Conservation (phyloP, 441 rosid genomes). For the Arabidopsis hybrid region DNA sequence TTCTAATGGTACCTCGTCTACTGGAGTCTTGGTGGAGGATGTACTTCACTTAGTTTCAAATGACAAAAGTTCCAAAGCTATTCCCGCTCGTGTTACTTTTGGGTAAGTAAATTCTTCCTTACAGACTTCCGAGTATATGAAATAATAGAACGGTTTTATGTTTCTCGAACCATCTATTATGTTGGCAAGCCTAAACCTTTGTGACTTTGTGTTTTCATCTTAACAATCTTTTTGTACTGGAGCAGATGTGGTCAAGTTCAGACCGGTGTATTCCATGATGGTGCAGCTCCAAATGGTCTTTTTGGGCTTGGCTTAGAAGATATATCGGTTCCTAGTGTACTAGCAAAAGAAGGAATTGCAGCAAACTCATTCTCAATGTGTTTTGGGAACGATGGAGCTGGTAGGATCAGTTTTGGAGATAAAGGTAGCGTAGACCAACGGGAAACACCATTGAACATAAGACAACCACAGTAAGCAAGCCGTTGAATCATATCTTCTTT, state of each 20-base stretch:
- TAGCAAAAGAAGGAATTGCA: slow-evolving; percentile 69
- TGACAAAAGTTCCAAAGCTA: slow-evolving; percentile 48
- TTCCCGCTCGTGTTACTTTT: slow-evolving; percentile 64
- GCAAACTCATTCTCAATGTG: slow-evolving; percentile 96
- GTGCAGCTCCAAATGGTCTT: slow-evolving; percentile 97
- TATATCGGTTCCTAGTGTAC: slow-evolving; percentile 84
- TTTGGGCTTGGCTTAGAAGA: slow-evolving; percentile 88
- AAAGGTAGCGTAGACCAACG: slow-evolving; percentile 78
- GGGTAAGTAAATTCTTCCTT: slow-evolving; percentile 60
- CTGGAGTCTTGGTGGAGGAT: slow-evolving; percentile 80
- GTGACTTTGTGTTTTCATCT: not conserved
- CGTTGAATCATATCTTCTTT: slow-evolving; percentile 2
- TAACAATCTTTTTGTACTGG: slow-evolving; percentile 25
- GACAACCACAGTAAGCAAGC: slow-evolving; percentile 67
- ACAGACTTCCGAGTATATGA: not conserved
- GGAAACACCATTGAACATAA: slow-evolving; percentile 74
- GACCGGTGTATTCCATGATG: slow-evolving; percentile 84
- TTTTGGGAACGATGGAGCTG: slow-evolving; percentile 71
- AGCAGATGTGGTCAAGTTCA: slow-evolving; percentile 86
- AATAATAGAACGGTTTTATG: not conserved
- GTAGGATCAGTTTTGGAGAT: slow-evolving; percentile 95
- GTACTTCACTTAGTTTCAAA: slow-evolving; percentile 69
- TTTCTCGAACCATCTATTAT: slow-evolving; percentile 5
- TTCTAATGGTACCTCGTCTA: slow-evolving; percentile 76
- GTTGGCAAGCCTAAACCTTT: not conserved